phyloP scores from a whole-genome alignment of 495 filamentous ascomycete genomes.

The Tuber melanosporum region DNA sequence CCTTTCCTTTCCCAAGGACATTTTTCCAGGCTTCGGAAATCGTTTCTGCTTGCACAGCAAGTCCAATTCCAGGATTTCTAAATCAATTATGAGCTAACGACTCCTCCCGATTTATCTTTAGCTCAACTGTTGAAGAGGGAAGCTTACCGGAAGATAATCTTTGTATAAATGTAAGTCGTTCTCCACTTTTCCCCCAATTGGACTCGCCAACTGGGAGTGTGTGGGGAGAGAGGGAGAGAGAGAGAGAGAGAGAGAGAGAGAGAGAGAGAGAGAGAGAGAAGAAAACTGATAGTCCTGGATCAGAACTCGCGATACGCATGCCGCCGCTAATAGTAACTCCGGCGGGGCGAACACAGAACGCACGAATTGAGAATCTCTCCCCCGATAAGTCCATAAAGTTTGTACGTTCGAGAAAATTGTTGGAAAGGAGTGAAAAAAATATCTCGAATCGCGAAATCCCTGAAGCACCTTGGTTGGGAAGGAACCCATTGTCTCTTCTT shows the following conservation, averaged over 20 bases:
- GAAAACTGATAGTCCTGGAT: neutral
- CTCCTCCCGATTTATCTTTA: neutral
- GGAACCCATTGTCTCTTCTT: neutral
- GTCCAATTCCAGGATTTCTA: neutral
- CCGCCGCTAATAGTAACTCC: neutral
- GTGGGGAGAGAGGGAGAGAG: neutral
- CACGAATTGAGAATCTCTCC: neutral
- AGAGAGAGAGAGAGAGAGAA: neutral
- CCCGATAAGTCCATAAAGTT: neutral
- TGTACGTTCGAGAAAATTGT: conserved; percentile 4
- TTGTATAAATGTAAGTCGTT: neutral
- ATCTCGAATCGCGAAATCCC: neutral
- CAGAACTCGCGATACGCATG: neutral
- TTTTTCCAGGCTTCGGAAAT: conserved; percentile 3
- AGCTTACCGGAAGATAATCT: conserved; percentile 1
- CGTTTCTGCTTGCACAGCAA: neutral
- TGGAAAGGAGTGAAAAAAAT: conserved; percentile 2
- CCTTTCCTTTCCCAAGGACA: neutral
- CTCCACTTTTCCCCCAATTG: neutral
- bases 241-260: neutral
- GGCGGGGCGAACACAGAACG: neutral
- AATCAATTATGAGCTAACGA: neutral
- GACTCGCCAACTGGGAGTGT: neutral
- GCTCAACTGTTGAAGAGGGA: neutral
- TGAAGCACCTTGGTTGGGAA: neutral